phyloP scores from a whole-genome alignment of 2,329 filamentous ascomycete species.

The Annulohypoxylon truncatum region DNA sequence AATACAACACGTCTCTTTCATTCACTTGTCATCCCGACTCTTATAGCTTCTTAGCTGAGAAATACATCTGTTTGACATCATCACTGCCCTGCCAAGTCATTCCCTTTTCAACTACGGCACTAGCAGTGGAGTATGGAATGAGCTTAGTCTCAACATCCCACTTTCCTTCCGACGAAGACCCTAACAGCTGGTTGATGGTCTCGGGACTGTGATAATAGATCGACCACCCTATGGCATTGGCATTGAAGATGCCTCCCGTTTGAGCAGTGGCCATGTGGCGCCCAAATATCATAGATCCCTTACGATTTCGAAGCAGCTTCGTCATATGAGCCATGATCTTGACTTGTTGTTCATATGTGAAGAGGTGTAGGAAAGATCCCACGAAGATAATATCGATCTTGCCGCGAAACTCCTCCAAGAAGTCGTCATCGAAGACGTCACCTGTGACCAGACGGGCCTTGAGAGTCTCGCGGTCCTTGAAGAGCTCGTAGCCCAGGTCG shows the following conservation, averaged over 20 bases:
- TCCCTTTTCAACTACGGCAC: background rate
- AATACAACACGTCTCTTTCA: too few species aligned
- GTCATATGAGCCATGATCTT: background rate
- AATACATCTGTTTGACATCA: background rate
- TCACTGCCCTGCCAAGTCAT: background rate
- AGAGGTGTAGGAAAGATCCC: background rate
- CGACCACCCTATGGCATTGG: background rate
- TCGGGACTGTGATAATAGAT: background rate
- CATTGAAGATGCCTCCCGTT: background rate
- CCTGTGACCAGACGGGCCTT: background rate
- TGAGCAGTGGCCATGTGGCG: background rate
- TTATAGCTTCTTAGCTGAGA: background rate
- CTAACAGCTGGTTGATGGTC: background rate
- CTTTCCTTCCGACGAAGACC: background rate
- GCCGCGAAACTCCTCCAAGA: background rate
- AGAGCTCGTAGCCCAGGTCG: background rate
- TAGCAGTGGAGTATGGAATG: background rate
- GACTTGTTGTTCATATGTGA: background rate
- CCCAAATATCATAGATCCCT: background rate
- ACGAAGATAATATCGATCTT: background rate
- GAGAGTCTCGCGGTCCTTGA: background rate
- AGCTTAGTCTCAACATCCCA: background rate
- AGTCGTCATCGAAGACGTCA: background rate
- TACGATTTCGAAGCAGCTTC: background rate
- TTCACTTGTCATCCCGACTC: background rate